phyloP scores from a whole-genome alignment of 169 alveolate species.

The Eimeria maxima region DNA sequence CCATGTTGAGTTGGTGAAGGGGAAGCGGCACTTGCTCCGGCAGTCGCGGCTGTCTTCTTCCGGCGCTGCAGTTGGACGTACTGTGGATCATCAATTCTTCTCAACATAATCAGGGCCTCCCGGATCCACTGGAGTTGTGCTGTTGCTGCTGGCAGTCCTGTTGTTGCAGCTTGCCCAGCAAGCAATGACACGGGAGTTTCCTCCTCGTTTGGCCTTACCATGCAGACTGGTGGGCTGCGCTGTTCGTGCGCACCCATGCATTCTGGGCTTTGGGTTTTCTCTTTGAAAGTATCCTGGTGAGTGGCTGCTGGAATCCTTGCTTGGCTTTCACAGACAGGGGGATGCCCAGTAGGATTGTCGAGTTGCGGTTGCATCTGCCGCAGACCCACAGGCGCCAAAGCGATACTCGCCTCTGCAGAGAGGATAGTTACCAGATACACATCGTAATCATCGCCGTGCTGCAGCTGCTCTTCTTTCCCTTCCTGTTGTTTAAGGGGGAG shows the following conservation, averaged over 20 bases:
- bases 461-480: background rate
- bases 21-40: constrained; percentile 35
- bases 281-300: background rate
- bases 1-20: constrained; percentile 35
- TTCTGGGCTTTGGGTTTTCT: background rate
- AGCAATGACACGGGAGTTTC: constrained; percentile 10
- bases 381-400: background rate
- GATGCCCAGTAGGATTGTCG: background rate
- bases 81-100: constrained; percentile 72
- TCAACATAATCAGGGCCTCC: constrained; percentile 61
- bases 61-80: constrained; percentile 78
- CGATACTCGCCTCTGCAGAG: constrained; percentile 3
- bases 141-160: constrained; percentile 5
- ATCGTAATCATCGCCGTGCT: constrained; percentile 18
- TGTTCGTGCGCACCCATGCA: background rate
- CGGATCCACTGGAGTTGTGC: constrained; percentile 73
- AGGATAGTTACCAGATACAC: constrained; percentile 30
- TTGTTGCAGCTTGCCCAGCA: constrained; percentile 22
- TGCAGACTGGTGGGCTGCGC: background rate
- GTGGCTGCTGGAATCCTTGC: background rate
- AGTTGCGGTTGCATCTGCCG: background rate
- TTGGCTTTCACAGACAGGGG: background rate
- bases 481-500: background rate
- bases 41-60: constrained; percentile 33
- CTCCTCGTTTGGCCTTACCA: background rate